Evolutionary conservation across 139 green algal genomes (phyloP), one percentile per base, ranked within the genome.

Genomic region (Desmodesmus armatus): DNA sequence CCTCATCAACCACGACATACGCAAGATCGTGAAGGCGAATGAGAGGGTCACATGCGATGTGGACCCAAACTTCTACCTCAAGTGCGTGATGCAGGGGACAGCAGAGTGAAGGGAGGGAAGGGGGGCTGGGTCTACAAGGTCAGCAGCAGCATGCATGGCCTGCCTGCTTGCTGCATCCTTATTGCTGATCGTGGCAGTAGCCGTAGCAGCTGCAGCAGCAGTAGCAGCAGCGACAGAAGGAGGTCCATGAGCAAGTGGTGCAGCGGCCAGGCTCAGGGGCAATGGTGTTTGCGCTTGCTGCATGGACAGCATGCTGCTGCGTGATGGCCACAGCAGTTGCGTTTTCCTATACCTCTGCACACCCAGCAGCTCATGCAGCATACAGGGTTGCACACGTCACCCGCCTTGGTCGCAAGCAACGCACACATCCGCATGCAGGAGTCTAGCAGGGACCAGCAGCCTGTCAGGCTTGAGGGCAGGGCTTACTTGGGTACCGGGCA

Each of bases 21-120:
- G 94, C 69, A 99, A 99, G 85, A 99, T 99, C 83, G 95, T 99
- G 25, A 88, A 83, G n/a, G 96, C 94, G 69, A 99, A 99, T 85
- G 94, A 99, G 86, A 92, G 91, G 49, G 94, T 99, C 55, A 98
- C 92, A 0, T 97, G 95, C 82, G 97, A 99, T 87, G 94, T 92
- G 21, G 98, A 99, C 90, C 95, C 97, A 44, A 99, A 98, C 84
- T 99, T 99, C 89, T 99, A 98, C 91, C 93, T 99, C 78, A 97
- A 92, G 95, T 98, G n/a, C n/a, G n/a, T n/a, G n/a, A 49, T 55
- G 88, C 33, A 31, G 29, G 35, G n/a, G 3, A 60, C 33, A 5
- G 49, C 29, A n/a, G n/a, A n/a, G 44, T 27, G 41, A 5, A 13
- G 33, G 35, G 27, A 27, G 70, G 58, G 72, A 29, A 7, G 15